These are phyloP conservation scores for Claviceps purpurea DNA, from an alignment of 2,329 filamentous ascomycete genomes.

Conservation along the genomic window DNA sequence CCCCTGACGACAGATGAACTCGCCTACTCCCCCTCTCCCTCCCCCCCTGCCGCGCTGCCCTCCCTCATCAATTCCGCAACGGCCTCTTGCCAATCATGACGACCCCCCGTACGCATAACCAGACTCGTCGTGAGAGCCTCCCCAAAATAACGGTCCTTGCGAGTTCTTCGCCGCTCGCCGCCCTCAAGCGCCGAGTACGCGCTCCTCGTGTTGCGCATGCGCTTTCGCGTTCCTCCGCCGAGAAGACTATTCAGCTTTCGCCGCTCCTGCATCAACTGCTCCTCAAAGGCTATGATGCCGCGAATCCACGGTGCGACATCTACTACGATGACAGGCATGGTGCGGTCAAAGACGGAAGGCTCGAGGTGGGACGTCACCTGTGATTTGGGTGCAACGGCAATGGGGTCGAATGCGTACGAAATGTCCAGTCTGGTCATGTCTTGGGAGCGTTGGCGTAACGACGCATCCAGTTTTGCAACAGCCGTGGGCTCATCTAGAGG, in stretches of 20 bases:
- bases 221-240: slow-evolving; percentile 36
- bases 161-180: slow-evolving; percentile 50
- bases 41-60: slow-evolving; percentile 7
- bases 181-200: slow-evolving; percentile 68
- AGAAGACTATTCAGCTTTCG: slow-evolving; percentile 47
- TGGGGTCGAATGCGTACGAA: slow-evolving; percentile 46
- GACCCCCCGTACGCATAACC: slow-evolving; percentile 50
- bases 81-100: slow-evolving; percentile 24
- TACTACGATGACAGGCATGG: slow-evolving; percentile 47
- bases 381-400: slow-evolving; percentile 37
- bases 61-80: slow-evolving; percentile 10
- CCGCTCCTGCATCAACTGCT: slow-evolving; percentile 54
- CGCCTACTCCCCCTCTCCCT: background rate
- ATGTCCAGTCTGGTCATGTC: slow-evolving; percentile 36
- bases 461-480: slow-evolving; percentile 24
- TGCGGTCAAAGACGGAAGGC: slow-evolving; percentile 65
- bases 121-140: slow-evolving; percentile 43
- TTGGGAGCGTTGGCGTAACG: slow-evolving; percentile 17
- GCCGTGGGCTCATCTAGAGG: slow-evolving; percentile 21
- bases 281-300: slow-evolving; percentile 65
- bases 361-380: slow-evolving; percentile 32
- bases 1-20: too few species aligned
- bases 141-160: slow-evolving; percentile 61
- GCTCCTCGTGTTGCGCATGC: slow-evolving; percentile 57
- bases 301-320: slow-evolving; percentile 90